Conservation (phyloP, 257 asterid genomes). For the Rauvolfia tetraphylla region DNA sequence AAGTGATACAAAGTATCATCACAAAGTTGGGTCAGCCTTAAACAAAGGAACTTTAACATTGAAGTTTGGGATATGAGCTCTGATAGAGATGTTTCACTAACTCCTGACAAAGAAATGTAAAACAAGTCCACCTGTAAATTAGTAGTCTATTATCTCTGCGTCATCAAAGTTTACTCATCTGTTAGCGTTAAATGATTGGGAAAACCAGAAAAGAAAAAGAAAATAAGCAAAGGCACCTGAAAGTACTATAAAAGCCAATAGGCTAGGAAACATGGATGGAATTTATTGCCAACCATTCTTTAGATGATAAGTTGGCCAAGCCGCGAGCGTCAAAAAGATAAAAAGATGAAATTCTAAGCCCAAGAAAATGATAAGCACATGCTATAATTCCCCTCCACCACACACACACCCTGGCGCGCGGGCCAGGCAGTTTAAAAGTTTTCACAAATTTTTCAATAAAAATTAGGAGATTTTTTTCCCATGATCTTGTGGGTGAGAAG, state of each 20-base stretch:
- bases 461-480: not conserved
- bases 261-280: not conserved
- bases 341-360: not conserved
- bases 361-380: too few species aligned
- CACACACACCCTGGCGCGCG: too few species aligned
- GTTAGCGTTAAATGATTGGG: not conserved
- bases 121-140: not conserved
- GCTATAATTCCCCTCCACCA: too few species aligned
- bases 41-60: constrained; percentile 57
- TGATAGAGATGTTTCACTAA: constrained; percentile 39
- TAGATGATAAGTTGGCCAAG: not conserved
- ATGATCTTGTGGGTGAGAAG: not conserved
- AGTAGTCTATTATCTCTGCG: not conserved
- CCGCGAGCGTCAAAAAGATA: not conserved
- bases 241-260: not conserved
- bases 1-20: constrained; percentile 53
- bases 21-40: constrained; percentile 57
- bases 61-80: constrained; percentile 56
- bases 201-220: too few species aligned
- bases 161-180: not conserved
- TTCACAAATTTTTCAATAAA: not conserved
- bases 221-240: too few species aligned
- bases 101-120: constrained; percentile 38
- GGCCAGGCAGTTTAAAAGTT: not conserved
- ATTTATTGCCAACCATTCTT: not conserved